phyloP scores from a whole-genome alignment of 2,329 filamentous ascomycete species.

The Polytolypa hystricis region DNA sequence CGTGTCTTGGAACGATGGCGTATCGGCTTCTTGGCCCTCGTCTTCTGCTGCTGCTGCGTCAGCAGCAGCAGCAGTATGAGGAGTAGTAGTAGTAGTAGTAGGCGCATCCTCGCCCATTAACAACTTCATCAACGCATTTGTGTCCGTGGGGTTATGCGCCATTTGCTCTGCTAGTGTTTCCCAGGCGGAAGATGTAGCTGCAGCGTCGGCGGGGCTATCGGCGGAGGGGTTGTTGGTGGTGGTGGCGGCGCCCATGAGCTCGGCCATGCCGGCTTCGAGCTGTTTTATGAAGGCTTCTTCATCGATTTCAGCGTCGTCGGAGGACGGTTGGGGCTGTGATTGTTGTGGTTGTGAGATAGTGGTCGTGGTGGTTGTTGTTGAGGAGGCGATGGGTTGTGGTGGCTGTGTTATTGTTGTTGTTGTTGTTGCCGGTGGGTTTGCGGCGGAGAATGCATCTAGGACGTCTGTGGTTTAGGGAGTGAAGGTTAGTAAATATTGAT shows the following conservation, averaged over 20 bases:
- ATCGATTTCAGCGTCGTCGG: constrained; percentile 15
- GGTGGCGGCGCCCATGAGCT: constrained; percentile 48
- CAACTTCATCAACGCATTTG: constrained; percentile 20
- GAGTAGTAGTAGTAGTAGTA: constrained; percentile 1
- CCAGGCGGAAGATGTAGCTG: constrained; percentile 31
- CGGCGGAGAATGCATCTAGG: constrained; percentile 77
- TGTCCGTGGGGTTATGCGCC: constrained; percentile 20
- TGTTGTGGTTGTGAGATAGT: constrained; percentile 15
- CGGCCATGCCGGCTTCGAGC: constrained; percentile 82
- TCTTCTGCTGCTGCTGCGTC: constrained; percentile 11
- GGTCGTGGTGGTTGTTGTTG: constrained; percentile 19
- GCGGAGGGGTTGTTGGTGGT: constrained; percentile 50
- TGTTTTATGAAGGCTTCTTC: constrained; percentile 60
- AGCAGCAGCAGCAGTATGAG: constrained; percentile 2
- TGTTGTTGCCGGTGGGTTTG: constrained; percentile 21
- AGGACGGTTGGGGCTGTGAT: constrained; percentile 12
- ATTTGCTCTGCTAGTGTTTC: constrained; percentile 22
- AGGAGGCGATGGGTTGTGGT: constrained; percentile 16
- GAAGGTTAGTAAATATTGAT: constrained; percentile 5
- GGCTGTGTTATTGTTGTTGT: constrained; percentile 31
- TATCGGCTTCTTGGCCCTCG: constrained; percentile 14
- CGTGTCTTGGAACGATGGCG: constrained; percentile 65
- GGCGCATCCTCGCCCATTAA: constrained; percentile 20
- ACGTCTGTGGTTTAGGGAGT: constrained; percentile 51
- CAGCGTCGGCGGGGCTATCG: constrained; percentile 63